A percentile compares a stretch with the other conserved stretches of the same genome.
These are phyloP conservation scores for Ceratocystis variospora DNA, from an alignment of 2,329 filamentous ascomycete species.

Conservation along the genomic window DNA sequence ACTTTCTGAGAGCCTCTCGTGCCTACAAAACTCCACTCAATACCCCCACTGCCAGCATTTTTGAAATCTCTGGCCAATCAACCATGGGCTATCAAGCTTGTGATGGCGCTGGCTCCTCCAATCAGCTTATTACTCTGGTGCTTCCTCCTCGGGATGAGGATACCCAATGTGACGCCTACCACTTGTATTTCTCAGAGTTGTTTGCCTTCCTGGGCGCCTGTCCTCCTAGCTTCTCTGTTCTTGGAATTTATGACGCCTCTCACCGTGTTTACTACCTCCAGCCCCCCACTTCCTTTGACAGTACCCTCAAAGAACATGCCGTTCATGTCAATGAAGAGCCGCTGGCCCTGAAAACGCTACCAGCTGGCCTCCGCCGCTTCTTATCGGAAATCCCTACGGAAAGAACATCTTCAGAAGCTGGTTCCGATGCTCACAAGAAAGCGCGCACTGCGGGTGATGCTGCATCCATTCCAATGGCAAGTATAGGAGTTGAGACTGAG, in stretches of 20 bases:
- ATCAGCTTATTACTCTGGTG: constrained; percentile 16
- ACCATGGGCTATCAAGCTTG: not conserved
- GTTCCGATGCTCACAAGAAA: not conserved
- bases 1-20: not conserved
- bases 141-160: constrained; percentile 12
- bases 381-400: constrained; percentile 11
- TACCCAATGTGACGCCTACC: constrained; percentile 17
- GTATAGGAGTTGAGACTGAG: constrained; percentile 16
- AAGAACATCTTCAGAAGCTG: not conserved
- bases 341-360: constrained; percentile 9
- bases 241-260: constrained; percentile 18
- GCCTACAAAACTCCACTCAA: constrained; percentile 11
- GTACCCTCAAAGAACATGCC: constrained; percentile 1
- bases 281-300: constrained; percentile 17
- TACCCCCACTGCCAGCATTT: constrained; percentile 14
- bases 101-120: not conserved
- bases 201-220: constrained; percentile 16
- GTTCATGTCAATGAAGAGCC: not conserved
- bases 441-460: not conserved
- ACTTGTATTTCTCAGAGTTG: constrained; percentile 15
- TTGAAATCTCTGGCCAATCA: constrained; percentile 6
- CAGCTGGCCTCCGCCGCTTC: constrained; percentile 18
- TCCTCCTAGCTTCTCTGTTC: constrained; percentile 14
- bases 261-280: constrained; percentile 19
- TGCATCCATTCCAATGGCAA: not conserved